These are phyloP conservation scores for Puccinia hordei DNA, from an alignment of 1,284 basidiomycete genomes.

Conservation along the genomic window DNA sequence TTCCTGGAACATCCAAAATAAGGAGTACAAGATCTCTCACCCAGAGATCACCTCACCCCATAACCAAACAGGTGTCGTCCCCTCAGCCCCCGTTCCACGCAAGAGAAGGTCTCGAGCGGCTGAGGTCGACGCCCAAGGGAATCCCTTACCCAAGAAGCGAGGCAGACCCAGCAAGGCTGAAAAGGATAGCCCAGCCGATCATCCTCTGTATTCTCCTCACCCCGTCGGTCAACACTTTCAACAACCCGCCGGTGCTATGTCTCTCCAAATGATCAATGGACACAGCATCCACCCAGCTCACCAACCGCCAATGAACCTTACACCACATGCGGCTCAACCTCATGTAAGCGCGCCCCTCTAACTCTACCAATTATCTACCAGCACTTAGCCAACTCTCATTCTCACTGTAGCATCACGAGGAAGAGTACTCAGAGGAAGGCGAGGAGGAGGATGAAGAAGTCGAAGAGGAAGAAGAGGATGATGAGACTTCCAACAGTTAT, in stretches of 20 bases:
- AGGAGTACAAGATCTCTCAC: slow-evolving; percentile 31
- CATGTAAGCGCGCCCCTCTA: background rate
- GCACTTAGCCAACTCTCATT: too few relatives aligned
- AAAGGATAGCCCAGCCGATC: background rate
- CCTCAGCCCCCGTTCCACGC: background rate
- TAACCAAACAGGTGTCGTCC: background rate
- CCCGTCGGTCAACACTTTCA: background rate
- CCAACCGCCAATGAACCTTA: background rate
- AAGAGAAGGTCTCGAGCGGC: slow-evolving; percentile 4
- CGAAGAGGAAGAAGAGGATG: background rate
- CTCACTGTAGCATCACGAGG: background rate
- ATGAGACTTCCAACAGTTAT: background rate
- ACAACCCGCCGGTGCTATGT: background rate
- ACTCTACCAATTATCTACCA: background rate
- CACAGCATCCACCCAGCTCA: background rate
- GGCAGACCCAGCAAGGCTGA: slow-evolving; percentile 41
- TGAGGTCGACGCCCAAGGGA: slow-evolving; percentile 23
- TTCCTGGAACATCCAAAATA: slow-evolving; percentile 41
- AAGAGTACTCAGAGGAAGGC: slow-evolving; percentile 5
- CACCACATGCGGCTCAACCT: background rate
- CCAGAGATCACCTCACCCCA: slow-evolving; percentile 27
- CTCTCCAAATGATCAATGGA: background rate
- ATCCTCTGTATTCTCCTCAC: background rate
- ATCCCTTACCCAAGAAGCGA: slow-evolving; percentile 35
- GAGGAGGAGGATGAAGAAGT: slow-evolving; percentile 6